Conservation (phyloP, 768 basidiomycete genomes). For the Cyathus striatus region DNA sequence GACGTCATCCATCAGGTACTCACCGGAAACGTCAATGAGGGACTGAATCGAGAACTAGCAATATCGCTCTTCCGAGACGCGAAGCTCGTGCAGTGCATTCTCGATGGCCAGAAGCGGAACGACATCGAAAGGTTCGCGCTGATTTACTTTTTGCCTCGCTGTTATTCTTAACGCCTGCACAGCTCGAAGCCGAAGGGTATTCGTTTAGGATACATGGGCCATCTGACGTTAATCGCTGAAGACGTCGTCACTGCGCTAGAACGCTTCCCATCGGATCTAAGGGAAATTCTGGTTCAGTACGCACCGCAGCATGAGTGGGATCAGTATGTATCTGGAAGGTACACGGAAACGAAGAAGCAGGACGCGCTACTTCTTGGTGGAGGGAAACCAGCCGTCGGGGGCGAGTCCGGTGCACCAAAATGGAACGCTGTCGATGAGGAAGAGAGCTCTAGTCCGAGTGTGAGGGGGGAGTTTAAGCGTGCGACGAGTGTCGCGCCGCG, state of each 20-base stretch:
- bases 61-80: conserved; percentile 86
- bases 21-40: conserved; percentile 79
- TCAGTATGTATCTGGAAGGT: conserved; percentile 80
- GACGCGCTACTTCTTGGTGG: conserved; percentile 82
- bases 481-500: conserved; percentile 35
- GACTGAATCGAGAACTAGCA: conserved; percentile 80
- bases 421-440: conserved; percentile 79
- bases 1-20: conserved; percentile 94
- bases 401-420: conserved; percentile 26
- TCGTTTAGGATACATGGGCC: conserved; percentile 94
- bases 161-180: conserved; percentile 2
- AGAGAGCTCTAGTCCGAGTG: conserved; percentile 21
- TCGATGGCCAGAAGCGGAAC: conserved; percentile 80
- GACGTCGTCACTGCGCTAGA: conserved; percentile 89
- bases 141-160: conserved; percentile 1
- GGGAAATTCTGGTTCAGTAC: conserved; percentile 54
- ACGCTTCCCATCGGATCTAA: conserved; percentile 79
- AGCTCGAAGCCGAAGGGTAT: conserved; percentile 73
- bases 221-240: conserved; percentile 91
- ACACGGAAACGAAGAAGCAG: conserved; percentile 80
- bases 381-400: conserved; percentile 63
- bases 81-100: conserved; percentile 75
- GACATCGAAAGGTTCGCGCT: conserved; percentile 62
- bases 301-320: conserved; percentile 84
- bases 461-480: conserved; percentile 57